Base-by-base conservation (phyloP, 352 stramenopile genomes). In the Pythium apleroticum region DNA sequence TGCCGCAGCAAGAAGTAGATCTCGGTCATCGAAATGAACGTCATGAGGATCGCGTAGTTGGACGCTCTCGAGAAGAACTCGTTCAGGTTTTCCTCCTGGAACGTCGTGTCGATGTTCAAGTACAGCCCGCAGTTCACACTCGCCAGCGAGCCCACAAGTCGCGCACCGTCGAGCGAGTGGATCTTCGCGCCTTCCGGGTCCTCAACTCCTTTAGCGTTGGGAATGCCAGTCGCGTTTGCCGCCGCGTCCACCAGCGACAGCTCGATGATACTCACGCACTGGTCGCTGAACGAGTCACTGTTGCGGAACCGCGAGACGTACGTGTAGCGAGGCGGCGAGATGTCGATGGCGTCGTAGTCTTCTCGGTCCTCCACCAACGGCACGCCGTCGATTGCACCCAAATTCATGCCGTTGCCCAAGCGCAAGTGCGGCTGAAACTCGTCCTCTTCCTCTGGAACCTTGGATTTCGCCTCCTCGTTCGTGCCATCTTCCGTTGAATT, bases 1-100 rank as follows among this genome's bases (percentile, higher is more conserved):
- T 97, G 89, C 4, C 80, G 74, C 19, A 97, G 72, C 28, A 97
- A 63, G 54, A 95, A 82, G 57, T 93, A 93, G 45, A 96, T 94
- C 71, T 97, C 88, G 3, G 77, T 65, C 73, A 97, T 86, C 12
- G 85, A 87, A 31, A 96, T 78, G 39, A 95, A 80, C 50, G 89
- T 95, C 82, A 95, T 94, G 48, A 93, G 73, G 52, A 95, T 79
- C 2, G 86, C 84, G 62, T 91, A 94, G 22, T 75, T 76, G 7
- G 84, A 89, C 11, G 82, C 86, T 59, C 91, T 94, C 27, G 81
- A 77, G 45, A 95, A 91, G 55, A 94, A 91, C 39, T 85, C 68
- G 53, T 92, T 89, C 17, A 93, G 66, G 69, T 96, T 93, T 52
- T 92, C 84, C 50, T 93, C 86, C 48, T 92, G 73, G 59, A 92